These are phyloP conservation scores for Lentinula lateritia DNA, from an alignment of 768 basidiomycete species.

Conservation along the genomic window DNA sequence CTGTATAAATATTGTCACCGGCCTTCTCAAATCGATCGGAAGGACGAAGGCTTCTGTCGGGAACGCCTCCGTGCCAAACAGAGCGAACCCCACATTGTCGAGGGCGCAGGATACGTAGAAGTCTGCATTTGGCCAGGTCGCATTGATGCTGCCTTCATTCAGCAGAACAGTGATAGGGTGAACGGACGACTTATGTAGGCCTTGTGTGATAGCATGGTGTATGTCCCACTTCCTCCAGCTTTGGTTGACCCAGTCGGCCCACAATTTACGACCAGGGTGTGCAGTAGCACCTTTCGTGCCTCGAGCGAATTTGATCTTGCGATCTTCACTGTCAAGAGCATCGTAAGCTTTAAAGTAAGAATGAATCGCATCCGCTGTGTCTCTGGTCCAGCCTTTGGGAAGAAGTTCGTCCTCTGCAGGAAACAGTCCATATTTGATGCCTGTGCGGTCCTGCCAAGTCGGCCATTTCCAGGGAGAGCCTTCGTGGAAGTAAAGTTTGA, in stretches of 20 bases:
- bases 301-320: background rate
- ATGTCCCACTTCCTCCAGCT: conserved; percentile 12
- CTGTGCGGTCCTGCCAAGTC: conserved; percentile 16
- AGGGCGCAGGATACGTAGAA: background rate
- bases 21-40: background rate
- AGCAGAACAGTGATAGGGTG: background rate
- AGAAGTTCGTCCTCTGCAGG: conserved; percentile 13
- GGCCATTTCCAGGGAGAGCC: conserved; percentile 12
- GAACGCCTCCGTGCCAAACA: background rate
- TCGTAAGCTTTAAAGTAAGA: conserved; percentile 13
- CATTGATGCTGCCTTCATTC: background rate
- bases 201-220: conserved; percentile 1
- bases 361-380: conserved; percentile 3
- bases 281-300: background rate
- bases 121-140: background rate
- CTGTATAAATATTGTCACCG: background rate
- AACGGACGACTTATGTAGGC: background rate
- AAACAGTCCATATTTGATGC: conserved; percentile 18
- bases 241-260: conserved; percentile 9
- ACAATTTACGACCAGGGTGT: conserved; percentile 12
- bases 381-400: conserved; percentile 12
- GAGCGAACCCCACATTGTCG: background rate
- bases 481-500: conserved; percentile 9
- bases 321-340: background rate
- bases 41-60: background rate